Percentiles rank a stretch among this genome's conserved stretches.
Conservation (phyloP, 768 basidiomycete species). For the Hygrophoropsis aurantiaca region DNA sequence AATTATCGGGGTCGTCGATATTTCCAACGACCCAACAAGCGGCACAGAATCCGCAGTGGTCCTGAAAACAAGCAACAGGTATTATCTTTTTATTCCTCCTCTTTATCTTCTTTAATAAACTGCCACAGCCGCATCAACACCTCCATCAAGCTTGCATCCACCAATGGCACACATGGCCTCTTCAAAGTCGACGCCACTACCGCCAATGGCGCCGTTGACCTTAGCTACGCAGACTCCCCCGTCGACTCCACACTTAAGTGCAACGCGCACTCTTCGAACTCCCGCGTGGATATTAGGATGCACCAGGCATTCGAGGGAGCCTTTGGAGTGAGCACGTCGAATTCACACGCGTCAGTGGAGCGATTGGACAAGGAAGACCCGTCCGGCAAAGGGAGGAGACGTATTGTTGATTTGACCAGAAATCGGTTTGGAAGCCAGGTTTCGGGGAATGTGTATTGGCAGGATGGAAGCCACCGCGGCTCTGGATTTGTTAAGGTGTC, state of each 20-base stretch:
- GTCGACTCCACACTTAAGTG: conserved; percentile 34
- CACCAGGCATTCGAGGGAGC: conserved; percentile 42
- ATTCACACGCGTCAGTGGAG: no score
- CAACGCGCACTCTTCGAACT: conserved; percentile 28
- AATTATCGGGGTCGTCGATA: conserved; percentile 38
- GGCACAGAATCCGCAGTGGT: conserved; percentile 28
- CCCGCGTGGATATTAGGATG: conserved; percentile 23
- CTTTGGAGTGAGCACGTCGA: conserved; percentile 30
- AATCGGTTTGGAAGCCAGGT: conserved; percentile 8
- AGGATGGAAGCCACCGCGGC: conserved; percentile 13
- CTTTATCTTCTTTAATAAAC: conserved; percentile 20
- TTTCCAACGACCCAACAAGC: conserved; percentile 28
- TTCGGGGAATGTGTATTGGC: conserved; percentile 23
- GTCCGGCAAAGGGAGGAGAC: conserved; percentile 33
- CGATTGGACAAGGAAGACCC: conserved; percentile 29
- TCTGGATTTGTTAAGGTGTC: conserved; percentile 17
- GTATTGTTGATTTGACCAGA: conserved; percentile 10
- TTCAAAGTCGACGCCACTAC: conserved; percentile 33
- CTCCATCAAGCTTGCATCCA: conserved; percentile 32
- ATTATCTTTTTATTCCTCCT: conserved; percentile 9
- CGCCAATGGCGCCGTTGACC: conserved; percentile 25
- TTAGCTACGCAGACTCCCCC: conserved; percentile 32
- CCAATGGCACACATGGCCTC: conserved; percentile 23
- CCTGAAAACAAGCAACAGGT: conserved; percentile 47
- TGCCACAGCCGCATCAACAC: conserved; percentile 20